Evolutionary conservation across 179 eudicot species (phyloP), one percentile per base, ranked within the genome.

Genomic region (Nepenthes alata): DNA sequence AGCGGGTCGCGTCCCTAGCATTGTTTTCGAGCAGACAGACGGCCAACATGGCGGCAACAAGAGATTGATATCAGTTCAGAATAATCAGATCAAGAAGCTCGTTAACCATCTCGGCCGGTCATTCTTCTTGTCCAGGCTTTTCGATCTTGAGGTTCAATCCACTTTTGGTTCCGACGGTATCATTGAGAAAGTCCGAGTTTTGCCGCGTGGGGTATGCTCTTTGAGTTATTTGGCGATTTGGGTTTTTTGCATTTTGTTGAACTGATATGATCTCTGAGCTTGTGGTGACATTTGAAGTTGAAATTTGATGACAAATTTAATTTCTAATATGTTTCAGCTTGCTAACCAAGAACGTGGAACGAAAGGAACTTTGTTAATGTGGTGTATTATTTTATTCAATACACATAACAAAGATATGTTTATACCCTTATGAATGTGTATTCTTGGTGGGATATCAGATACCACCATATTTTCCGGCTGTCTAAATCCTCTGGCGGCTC

Each of bases 31-130:
- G 76, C 95, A 87, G 62, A 82, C 86, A 61, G 96, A 91, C 51
- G 96, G 96, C n/a, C 86, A 91, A 64, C 76, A 81, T 68, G 98
- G 98, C 1, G 98, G 96, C n/a, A 91, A 89, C 63, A 89, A 89
- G 64, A 75, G 96, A 35, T 80, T 91, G 67, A 78, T 89, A 48
- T 89, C 98, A 0, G 95, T 91, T 6, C 78, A 81, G 39, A 72
- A 39, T n/a, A 84, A 84, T 59, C 98, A 91, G 83, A 84, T 91
- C 51, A 84, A 75, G 81, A 89, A 89, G 75, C 91, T 91, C 10
- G 89, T 89, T 10, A 72, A 63, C 54, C 84, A 78, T 12, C 37
- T 80, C 39, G 96, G 96, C 0, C 68, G 65, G 0, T 72, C 91
- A 0, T 78, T 74, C 37, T 91, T 91, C 10, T 70, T 88, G 52